These are phyloP conservation scores for Pythium aquatile DNA, from an alignment of 352 stramenopile genomes.

Conservation along the genomic window DNA sequence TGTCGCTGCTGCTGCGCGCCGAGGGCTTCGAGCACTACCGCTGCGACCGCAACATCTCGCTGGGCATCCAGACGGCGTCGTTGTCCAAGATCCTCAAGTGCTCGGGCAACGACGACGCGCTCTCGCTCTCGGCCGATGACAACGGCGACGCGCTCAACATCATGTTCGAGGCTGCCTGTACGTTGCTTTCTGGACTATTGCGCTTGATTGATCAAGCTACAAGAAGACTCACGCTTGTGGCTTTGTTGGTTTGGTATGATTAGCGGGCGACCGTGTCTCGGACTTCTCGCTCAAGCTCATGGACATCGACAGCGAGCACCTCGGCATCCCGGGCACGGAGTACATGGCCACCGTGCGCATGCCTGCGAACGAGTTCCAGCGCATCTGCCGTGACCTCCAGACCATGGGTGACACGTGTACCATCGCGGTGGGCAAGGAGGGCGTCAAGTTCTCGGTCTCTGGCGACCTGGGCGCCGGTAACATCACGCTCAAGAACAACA, in stretches of 20 bases:
- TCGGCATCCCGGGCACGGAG: constrained; percentile 98
- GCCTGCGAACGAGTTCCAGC: constrained; percentile 96
- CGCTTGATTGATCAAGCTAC: constrained; percentile 40
- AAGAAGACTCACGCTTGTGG: constrained; percentile 11
- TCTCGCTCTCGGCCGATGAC: constrained; percentile 99
- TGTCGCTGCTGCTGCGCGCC: constrained; percentile 91
- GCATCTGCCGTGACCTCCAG: constrained; percentile 98
- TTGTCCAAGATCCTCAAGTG: constrained; percentile 99
- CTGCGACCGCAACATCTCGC: constrained; percentile 96
- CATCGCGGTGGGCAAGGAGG: constrained; percentile 96
- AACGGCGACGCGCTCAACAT: constrained; percentile 95
- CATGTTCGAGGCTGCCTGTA: constrained; percentile 97
- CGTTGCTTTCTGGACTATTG: constrained; percentile 18
- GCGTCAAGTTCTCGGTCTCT: constrained; percentile 96
- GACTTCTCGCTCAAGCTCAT: constrained; percentile 99
- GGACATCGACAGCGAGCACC: constrained; percentile 99
- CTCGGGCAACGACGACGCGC: constrained; percentile 96
- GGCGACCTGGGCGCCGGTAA: constrained; percentile 97
- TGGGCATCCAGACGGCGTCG: constrained; percentile 97
- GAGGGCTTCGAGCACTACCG: constrained; percentile 98
- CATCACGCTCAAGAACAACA: constrained; percentile 92
- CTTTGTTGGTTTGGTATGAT: constrained; percentile 3
- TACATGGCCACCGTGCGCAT: constrained; percentile 97
- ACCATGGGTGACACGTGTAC: constrained; percentile 98
- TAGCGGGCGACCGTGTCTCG: constrained; percentile 90